Conservation (phyloP, 164 flowering plant species). For the Vitis rupestris region DNA sequence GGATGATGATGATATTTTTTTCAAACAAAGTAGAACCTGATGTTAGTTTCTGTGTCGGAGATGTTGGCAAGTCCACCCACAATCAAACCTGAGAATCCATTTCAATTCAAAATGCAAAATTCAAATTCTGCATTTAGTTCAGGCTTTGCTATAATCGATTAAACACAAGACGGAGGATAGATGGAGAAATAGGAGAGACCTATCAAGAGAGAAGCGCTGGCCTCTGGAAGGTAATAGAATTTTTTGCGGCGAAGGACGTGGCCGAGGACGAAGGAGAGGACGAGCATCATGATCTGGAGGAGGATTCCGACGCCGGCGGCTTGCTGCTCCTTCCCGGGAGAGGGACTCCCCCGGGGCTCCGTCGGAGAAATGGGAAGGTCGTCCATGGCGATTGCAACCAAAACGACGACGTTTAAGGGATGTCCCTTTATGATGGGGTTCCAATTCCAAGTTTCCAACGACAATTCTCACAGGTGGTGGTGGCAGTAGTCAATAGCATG, state of each 20-base stretch:
- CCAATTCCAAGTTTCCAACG: too few species aligned
- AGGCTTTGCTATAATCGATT: neutral
- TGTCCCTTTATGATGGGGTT: too few species aligned
- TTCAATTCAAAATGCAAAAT: too few species aligned
- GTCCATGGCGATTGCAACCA: too few species aligned
- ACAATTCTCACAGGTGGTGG: too few species aligned
- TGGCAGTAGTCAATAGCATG: too few species aligned
- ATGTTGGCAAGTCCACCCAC: conserved; percentile 96
- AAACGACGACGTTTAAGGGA: too few species aligned
- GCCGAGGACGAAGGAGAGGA: conserved; percentile 91
- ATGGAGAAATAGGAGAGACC: conserved; percentile 37
- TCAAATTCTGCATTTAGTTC: neutral
- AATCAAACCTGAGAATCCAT: conserved; percentile 58
- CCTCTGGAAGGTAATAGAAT: conserved; percentile 92
- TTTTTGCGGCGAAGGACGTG: conserved; percentile 92
- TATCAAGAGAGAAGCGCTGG: conserved; percentile 96
- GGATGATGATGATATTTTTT: too few species aligned
- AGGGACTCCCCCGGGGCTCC: conserved; percentile 30
- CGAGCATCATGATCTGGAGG: conserved; percentile 99
- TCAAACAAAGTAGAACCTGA: conserved; percentile 44
- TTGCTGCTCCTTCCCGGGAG: conserved; percentile 85
- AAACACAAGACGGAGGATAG: neutral
- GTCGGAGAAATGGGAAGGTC: conserved; percentile 42
- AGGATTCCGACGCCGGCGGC: conserved; percentile 98
- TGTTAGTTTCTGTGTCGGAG: conserved; percentile 82